phyloP scores from a whole-genome alignment of 202 grass and related monocot species.

The Carex arenaria region DNA sequence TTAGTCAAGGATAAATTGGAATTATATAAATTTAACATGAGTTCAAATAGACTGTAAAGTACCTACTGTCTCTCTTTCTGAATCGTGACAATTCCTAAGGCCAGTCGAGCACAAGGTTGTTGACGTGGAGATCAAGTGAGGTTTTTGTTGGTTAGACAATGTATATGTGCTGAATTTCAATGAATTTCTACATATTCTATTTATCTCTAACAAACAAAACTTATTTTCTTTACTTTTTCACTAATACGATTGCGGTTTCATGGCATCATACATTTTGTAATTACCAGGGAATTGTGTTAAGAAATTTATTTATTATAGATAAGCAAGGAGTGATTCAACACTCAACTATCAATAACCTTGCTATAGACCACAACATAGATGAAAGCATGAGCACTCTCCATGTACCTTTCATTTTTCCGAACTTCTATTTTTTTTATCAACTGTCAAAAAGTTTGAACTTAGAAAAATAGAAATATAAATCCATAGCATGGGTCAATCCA shows the following conservation, averaged over 20 bases:
- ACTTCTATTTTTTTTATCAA: no score
- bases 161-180: background rate
- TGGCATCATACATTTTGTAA: slow-evolving; percentile 10
- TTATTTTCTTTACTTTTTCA: background rate
- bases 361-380: slow-evolving; percentile 60
- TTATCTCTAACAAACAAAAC: background rate
- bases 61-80: no score
- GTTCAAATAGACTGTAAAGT: no score
- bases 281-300: slow-evolving; percentile 61
- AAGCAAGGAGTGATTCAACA: slow-evolving; percentile 81
- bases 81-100: slow-evolving; percentile 57
- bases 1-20: no score
- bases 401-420: no score
- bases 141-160: background rate
- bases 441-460: no score
- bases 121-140: slow-evolving; percentile 56
- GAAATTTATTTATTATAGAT: slow-evolving; percentile 75
- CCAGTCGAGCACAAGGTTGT: slow-evolving; percentile 56
- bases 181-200: background rate
- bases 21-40: no score
- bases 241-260: background rate
- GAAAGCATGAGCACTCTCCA: slow-evolving; percentile 30
- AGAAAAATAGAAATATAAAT: no score
- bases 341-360: slow-evolving; percentile 81
- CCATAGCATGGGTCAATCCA: no score